A percentile compares a stretch with the other conserved stretches of the same genome.
Conservation (phyloP, 495 filamentous ascomycete genomes). For the Podospora conica region DNA sequence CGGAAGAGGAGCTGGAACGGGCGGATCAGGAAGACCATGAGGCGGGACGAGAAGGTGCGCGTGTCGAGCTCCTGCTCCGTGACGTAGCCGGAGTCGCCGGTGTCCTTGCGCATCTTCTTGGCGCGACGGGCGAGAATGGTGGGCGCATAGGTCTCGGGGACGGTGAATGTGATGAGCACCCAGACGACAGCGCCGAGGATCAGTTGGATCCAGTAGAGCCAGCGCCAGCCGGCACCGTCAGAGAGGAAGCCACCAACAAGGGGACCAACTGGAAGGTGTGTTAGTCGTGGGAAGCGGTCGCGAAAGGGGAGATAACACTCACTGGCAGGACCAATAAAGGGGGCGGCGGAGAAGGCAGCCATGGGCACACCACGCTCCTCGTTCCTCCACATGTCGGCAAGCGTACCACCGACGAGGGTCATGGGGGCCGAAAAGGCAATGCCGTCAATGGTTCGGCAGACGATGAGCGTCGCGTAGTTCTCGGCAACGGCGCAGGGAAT, state of each 20-base stretch:
- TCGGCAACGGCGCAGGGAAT: constrained; percentile 70
- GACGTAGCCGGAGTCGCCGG: constrained; percentile 58
- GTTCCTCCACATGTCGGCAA: constrained; percentile 76
- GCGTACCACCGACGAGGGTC: constrained; percentile 73
- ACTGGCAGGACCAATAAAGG: constrained; percentile 70
- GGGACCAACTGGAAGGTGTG: constrained; percentile 45
- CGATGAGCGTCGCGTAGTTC: constrained; percentile 68
- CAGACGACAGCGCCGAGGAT: constrained; percentile 62
- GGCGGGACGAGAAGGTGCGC: constrained; percentile 54
- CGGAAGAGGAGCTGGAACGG: constrained; percentile 75
- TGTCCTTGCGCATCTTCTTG: constrained; percentile 57
- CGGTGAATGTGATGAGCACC: constrained; percentile 68
- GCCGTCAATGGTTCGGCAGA: constrained; percentile 67
- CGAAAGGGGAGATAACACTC: constrained; percentile 11
- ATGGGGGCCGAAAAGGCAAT: constrained; percentile 80
- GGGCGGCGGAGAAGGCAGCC: constrained; percentile 78
- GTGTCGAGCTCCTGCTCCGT: constrained; percentile 69
- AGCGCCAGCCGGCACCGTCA: constrained; percentile 67
- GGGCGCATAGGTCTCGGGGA: constrained; percentile 75
- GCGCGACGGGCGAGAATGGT: constrained; percentile 61
- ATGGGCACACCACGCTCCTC: constrained; percentile 79
- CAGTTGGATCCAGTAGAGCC: constrained; percentile 80
- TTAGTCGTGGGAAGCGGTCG: constrained; percentile 6
- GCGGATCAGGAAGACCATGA: constrained; percentile 62
- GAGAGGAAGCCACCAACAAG: constrained; percentile 69